Percentiles rank a stretch among this genome's conserved stretches.
These are phyloP conservation scores for Saturnispora serradocipensis DNA, from an alignment of 805 yeast species.

Conservation along the genomic window DNA sequence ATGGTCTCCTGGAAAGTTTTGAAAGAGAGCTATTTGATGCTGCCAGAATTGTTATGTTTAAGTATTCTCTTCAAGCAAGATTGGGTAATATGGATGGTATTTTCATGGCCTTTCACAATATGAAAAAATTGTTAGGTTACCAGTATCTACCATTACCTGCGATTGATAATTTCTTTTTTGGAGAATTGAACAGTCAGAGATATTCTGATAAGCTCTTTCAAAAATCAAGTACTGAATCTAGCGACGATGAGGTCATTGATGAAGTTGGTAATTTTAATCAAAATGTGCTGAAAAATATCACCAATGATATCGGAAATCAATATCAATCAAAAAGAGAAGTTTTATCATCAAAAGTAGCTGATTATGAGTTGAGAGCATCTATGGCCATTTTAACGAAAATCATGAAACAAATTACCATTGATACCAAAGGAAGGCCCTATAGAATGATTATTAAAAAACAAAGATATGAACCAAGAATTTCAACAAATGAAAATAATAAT, in stretches of 20 bases:
- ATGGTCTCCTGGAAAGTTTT: slow-evolving; percentile 70
- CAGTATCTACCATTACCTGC: slow-evolving; percentile 72
- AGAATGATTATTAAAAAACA: slow-evolving; percentile 25
- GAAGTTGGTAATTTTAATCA: slow-evolving; percentile 3
- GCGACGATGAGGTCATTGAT: neutral
- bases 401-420: slow-evolving; percentile 30
- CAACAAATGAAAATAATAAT: neutral
- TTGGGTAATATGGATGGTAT: slow-evolving; percentile 97
- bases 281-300: slow-evolving; percentile 14
- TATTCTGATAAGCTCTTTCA: slow-evolving; percentile 4
- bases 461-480: slow-evolving; percentile 1
- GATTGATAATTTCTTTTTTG: slow-evolving; percentile 57
- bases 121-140: slow-evolving; percentile 75
- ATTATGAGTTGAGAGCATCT: slow-evolving; percentile 57
- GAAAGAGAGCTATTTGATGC: slow-evolving; percentile 74
- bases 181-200: slow-evolving; percentile 17
- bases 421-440: slow-evolving; percentile 28
- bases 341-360: slow-evolving; percentile 46
- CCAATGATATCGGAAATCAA: slow-evolving; percentile 21
- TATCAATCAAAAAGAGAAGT: slow-evolving; percentile 27
- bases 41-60: slow-evolving; percentile 64
- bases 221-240: neutral
- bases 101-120: slow-evolving; percentile 83
- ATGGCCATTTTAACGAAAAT: slow-evolving; percentile 42
- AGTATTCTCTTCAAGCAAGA: slow-evolving; percentile 84